phyloP scores from a whole-genome alignment of 2,329 filamentous ascomycete genomes.

The Arthrobotrys iridis region DNA sequence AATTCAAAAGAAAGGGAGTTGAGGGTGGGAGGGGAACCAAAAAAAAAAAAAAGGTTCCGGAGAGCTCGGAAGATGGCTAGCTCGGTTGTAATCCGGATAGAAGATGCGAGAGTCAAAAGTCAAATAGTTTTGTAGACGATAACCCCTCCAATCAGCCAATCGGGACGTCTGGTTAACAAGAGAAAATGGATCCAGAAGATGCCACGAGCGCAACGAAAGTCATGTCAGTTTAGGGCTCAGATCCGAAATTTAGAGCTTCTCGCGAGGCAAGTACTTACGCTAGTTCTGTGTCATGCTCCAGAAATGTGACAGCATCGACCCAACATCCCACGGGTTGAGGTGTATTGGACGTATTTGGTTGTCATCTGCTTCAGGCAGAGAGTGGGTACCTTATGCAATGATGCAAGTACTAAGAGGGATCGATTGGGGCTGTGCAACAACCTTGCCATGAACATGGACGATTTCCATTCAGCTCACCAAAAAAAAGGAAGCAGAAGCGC shows the following conservation, averaged over 20 bases:
- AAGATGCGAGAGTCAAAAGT: conserved; percentile 51
- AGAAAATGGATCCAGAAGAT: conserved; percentile 36
- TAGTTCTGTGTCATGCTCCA: conserved; percentile 19
- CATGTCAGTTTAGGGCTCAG: conserved; percentile 49
- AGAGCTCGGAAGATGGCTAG: conserved; percentile 53
- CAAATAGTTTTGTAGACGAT: conserved; percentile 23
- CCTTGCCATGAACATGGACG: conserved; percentile 30
- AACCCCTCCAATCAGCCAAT: conserved; percentile 33
- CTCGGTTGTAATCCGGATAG: conserved; percentile 53
- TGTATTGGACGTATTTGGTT: conserved; percentile 40
- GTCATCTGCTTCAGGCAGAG: conserved; percentile 51
- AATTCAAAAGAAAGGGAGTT: background rate
- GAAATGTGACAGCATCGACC: conserved; percentile 51
- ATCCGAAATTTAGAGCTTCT: conserved; percentile 50
- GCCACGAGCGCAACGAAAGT: conserved; percentile 40
- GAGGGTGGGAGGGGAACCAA: background rate
- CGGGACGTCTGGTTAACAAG: conserved; percentile 49
- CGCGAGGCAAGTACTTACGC: conserved; percentile 41
- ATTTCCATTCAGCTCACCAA: conserved; percentile 34
- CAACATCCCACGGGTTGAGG: conserved; percentile 42
- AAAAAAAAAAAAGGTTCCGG: conserved; percentile 34
- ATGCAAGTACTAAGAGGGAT: conserved; percentile 51
- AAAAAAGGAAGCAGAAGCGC: conserved; percentile 31
- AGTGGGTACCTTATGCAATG: conserved; percentile 54
- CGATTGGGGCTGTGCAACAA: conserved; percentile 55